Conservation (phyloP, 176 grass and related monocot genomes). For the Stipa capillata region DNA sequence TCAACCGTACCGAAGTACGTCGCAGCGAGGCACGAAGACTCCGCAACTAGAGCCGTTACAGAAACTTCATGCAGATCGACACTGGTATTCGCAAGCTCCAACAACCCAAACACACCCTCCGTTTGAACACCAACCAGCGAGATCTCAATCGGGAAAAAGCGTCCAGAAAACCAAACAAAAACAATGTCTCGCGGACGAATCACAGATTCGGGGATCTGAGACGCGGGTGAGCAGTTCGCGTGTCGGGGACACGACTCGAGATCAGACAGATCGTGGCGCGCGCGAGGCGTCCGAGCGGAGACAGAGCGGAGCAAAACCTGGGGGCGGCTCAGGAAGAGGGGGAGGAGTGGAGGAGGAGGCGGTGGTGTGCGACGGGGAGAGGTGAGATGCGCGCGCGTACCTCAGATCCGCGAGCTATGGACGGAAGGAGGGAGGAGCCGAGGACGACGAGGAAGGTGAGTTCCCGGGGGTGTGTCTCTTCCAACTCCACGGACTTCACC, state of each 20-base stretch:
- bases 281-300: neutral
- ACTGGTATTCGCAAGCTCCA: neutral
- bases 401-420: conserved; percentile 33
- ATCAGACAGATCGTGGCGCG: neutral
- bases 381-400: neutral
- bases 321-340: neutral
- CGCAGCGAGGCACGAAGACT: neutral
- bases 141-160: neutral
- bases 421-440: neutral
- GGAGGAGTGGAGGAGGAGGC: neutral
- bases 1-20: neutral
- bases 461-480: too few species aligned
- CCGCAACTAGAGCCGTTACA: neutral
- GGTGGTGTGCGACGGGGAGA: neutral
- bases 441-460: neutral
- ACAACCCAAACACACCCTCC: neutral
- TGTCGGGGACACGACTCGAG: neutral
- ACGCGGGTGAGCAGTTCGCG: neutral
- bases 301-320: neutral
- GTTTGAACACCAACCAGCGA: neutral
- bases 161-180: neutral
- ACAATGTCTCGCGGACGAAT: neutral
- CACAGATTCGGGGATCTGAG: neutral
- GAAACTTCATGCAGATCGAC: neutral
- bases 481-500: too few species aligned